Evolutionary conservation across 148 eudicot genomes (phyloP).

Genomic region (Polygonum aviculare): DNA sequence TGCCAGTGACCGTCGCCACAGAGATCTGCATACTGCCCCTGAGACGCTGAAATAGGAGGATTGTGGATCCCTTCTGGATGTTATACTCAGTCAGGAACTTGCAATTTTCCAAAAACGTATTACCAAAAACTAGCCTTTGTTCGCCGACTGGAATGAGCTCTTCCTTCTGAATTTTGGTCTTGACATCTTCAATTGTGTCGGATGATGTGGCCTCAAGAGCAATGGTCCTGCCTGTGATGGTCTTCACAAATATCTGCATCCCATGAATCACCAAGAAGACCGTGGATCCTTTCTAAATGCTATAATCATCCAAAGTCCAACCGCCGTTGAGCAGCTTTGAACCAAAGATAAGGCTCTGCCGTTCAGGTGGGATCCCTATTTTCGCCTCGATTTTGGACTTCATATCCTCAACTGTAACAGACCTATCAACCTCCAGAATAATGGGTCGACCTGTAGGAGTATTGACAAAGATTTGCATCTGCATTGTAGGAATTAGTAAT

Average conservation of each 20-base stretch:
- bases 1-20: slow-evolving; percentile 18
- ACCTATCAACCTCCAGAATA: no score
- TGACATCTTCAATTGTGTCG: slow-evolving; percentile 20
- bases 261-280: not conserved
- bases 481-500: not conserved
- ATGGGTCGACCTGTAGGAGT: not conserved
- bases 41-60: slow-evolving; percentile 7
- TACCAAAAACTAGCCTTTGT: slow-evolving; percentile 18
- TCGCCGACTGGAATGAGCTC: slow-evolving; percentile 15
- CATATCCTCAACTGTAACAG: no score
- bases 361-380: no score
- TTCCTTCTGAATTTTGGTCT: slow-evolving; percentile 16
- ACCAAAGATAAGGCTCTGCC: no score
- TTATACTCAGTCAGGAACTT: slow-evolving; percentile 15
- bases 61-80: slow-evolving; percentile 17
- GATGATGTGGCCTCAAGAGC: not conserved
- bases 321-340: no score
- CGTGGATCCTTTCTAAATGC: no score
- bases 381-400: no score
- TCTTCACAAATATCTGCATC: not conserved
- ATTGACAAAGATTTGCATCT: not conserved
- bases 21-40: slow-evolving; percentile 18
- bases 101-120: slow-evolving; percentile 14
- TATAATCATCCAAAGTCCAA: no score
- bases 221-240: not conserved